Percentiles rank a stretch among this genome's conserved stretches.
These are phyloP conservation scores for Sphagnurus paluster DNA, from an alignment of 1,284 basidiomycete species.

Conservation along the genomic window DNA sequence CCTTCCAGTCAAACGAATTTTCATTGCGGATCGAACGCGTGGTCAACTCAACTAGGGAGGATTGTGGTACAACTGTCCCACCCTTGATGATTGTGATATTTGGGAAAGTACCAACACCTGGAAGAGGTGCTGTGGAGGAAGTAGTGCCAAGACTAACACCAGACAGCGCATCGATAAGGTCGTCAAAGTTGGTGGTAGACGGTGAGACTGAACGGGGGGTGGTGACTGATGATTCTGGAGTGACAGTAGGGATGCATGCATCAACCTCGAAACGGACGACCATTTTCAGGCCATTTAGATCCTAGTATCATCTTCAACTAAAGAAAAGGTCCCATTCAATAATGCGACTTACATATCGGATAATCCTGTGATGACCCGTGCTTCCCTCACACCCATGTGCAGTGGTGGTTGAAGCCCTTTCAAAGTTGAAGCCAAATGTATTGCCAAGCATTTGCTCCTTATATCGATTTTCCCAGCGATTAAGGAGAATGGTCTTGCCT, in stretches of 20 bases:
- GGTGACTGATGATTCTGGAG: constrained; percentile 12
- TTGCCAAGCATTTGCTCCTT: constrained; percentile 31
- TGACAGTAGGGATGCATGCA: constrained; percentile 32
- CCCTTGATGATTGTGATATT: constrained; percentile 36
- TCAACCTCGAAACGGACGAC: constrained; percentile 50
- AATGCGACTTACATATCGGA: constrained; percentile 49
- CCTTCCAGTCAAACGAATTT: constrained; percentile 42
- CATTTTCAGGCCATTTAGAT: constrained; percentile 41
- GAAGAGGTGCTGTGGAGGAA: constrained; percentile 6
- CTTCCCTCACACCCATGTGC: constrained; percentile 41
- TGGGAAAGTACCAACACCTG: constrained; percentile 13
- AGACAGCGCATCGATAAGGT: constrained; percentile 28
- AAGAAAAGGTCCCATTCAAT: neutral
- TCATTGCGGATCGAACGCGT: constrained; percentile 38
- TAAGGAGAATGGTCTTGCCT: constrained; percentile 54
- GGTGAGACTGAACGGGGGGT: too few species aligned
- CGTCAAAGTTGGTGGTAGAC: constrained; percentile 33
- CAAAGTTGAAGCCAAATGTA: constrained; percentile 51
- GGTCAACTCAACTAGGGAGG: constrained; percentile 46
- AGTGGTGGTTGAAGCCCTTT: constrained; percentile 43
- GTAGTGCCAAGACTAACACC: constrained; percentile 16
- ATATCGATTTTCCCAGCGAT: constrained; percentile 45
- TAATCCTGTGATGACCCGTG: constrained; percentile 51
- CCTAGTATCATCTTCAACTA: constrained; percentile 23
- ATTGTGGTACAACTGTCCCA: constrained; percentile 43